Conservation (phyloP, 495 filamentous ascomycete species). For the Hyaloscypha finlandica region DNA sequence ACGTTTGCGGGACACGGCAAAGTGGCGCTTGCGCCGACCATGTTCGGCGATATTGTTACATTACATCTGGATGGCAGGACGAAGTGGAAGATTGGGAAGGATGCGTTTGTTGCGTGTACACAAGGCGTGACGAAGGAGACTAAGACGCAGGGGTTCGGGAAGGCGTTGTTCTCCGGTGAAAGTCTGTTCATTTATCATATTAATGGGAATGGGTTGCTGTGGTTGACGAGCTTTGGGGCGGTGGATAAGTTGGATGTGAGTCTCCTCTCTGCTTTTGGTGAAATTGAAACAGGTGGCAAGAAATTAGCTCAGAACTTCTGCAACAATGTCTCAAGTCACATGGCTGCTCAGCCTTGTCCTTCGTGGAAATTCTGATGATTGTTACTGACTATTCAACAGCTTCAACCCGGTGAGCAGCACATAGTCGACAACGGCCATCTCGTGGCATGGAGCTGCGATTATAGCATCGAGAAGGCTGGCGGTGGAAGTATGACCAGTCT, state of each 20-base stretch:
- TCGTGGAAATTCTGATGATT: too few relatives aligned
- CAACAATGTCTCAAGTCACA: too few relatives aligned
- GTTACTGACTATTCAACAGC: neutral
- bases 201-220: slow-evolving; percentile 71
- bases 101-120: slow-evolving; percentile 74
- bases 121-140: slow-evolving; percentile 77
- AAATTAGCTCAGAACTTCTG: too few relatives aligned
- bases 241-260: slow-evolving; percentile 90
- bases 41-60: slow-evolving; percentile 80
- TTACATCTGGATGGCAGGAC: slow-evolving; percentile 67
- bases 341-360: too few relatives aligned
- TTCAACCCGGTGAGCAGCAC: slow-evolving; percentile 62
- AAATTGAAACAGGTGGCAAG: too few relatives aligned
- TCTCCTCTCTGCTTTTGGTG: slow-evolving; percentile 32
- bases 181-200: slow-evolving; percentile 89
- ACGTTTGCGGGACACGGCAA: slow-evolving; percentile 88
- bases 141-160: slow-evolving; percentile 77
- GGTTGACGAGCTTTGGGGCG: slow-evolving; percentile 87
- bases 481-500: slow-evolving; percentile 82
- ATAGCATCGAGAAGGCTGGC: slow-evolving; percentile 79
- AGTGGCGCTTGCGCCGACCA: slow-evolving; percentile 73
- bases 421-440: slow-evolving; percentile 93
- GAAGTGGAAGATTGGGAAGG: slow-evolving; percentile 78
- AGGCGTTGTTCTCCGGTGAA: slow-evolving; percentile 88
- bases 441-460: slow-evolving; percentile 95